Percentiles rank a stretch among this genome's conserved stretches.
Conservation (phyloP, 345 rosid species). For the Syzygium aqueum region DNA sequence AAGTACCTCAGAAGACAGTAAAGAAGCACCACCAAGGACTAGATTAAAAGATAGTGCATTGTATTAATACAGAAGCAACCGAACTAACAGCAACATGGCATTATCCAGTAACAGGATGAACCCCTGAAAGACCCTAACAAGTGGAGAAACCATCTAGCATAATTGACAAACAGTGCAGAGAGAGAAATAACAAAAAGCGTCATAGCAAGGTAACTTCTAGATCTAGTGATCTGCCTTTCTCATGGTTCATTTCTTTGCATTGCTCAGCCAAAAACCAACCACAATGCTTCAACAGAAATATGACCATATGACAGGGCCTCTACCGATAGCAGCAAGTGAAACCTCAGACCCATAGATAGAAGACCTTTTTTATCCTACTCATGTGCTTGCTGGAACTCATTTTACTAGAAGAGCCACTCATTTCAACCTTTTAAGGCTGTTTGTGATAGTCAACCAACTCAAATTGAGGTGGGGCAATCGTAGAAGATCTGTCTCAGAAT, state of each 20-base stretch:
- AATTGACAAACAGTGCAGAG: not conserved
- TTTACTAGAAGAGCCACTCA: not conserved
- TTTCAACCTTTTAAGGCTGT: not conserved
- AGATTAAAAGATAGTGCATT: not conserved
- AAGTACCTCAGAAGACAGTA: not conserved
- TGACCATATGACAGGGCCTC: not conserved
- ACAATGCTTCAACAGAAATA: not conserved
- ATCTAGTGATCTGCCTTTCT: not conserved
- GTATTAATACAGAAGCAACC: not conserved
- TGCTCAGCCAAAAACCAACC: not conserved
- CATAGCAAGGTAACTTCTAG: not conserved
- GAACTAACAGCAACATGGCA: not conserved
- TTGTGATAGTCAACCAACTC: not conserved
- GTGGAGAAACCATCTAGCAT: not conserved
- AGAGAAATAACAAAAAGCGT: not conserved
- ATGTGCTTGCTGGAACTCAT: not conserved
- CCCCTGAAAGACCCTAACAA: not conserved
- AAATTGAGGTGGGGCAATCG: not conserved
- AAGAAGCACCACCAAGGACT: not conserved
- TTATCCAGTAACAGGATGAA: not conserved
- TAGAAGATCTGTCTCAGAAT: not conserved
- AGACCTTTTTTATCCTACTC: not conserved
- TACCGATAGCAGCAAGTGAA: not conserved
- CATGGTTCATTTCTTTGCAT: not conserved
- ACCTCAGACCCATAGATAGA: not conserved